Conservation (phyloP, 2,329 filamentous ascomycete species). For the Dactylellina parvicollis region DNA sequence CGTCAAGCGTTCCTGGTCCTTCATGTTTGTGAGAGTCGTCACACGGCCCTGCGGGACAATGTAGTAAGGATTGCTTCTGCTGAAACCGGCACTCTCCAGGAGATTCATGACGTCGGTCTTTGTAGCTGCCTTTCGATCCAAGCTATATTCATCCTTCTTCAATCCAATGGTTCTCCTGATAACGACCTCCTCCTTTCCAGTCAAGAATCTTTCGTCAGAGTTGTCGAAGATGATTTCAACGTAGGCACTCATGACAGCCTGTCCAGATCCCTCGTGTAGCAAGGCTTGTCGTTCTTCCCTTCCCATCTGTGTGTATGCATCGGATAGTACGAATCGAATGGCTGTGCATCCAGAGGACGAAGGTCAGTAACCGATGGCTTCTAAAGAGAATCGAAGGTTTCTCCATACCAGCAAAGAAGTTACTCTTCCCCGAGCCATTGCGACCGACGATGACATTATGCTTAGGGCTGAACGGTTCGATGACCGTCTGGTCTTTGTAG, state of each 20-base stretch:
- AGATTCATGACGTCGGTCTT: conserved; percentile 95
- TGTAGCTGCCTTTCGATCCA: conserved; percentile 95
- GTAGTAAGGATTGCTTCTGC: conserved; percentile 96
- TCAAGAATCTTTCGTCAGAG: conserved; percentile 92
- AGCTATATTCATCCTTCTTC: conserved; percentile 98
- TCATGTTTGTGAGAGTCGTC: conserved; percentile 97
- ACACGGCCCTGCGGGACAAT: conserved; percentile 98
- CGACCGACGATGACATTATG: conserved; percentile 98
- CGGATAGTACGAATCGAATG: conserved; percentile 96
- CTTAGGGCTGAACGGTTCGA: conserved; percentile 96
- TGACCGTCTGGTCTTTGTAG: conserved; percentile 99
- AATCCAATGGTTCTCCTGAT: conserved; percentile 92
- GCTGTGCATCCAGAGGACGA: conserved; percentile 63
- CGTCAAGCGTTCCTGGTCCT: conserved; percentile 87
- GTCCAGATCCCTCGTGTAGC: conserved; percentile 97
- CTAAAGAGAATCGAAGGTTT: background rate
- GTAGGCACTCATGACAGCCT: conserved; percentile 98
- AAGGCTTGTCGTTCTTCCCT: conserved; percentile 95
- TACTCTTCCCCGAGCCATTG: conserved; percentile 99
- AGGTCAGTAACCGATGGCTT: conserved; percentile 3
- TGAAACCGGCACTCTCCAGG: conserved; percentile 94
- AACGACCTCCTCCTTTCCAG: conserved; percentile 87
- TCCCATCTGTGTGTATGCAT: conserved; percentile 95
- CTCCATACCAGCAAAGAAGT: conserved; percentile 80
- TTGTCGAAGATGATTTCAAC: conserved; percentile 99